These are phyloP conservation scores for Beauveria asiatica DNA, from an alignment of 2,329 filamentous ascomycete species.

Conservation along the genomic window DNA sequence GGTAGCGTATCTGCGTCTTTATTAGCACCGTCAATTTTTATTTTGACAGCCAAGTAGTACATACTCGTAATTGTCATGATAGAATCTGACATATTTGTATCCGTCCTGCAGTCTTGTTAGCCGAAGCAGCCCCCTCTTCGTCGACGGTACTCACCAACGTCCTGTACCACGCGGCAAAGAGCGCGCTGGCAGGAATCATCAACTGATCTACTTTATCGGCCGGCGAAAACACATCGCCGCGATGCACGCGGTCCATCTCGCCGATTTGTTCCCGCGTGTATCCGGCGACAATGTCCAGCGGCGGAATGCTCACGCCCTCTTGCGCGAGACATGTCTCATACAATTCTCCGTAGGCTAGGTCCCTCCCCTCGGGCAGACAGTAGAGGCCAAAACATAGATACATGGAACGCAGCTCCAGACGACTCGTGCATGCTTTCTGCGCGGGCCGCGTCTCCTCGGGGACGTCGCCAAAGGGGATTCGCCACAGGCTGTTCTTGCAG, in stretches of 20 bases:
- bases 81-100: constrained; percentile 24
- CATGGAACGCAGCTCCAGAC: constrained; percentile 22
- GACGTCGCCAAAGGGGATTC: constrained; percentile 25
- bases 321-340: constrained; percentile 27
- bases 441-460: constrained; percentile 19
- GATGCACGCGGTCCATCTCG: constrained; percentile 21
- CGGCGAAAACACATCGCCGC: constrained; percentile 17
- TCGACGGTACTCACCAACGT: constrained; percentile 25
- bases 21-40: constrained; percentile 14
- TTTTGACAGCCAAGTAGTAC: not conserved
- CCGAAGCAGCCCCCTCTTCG: not conserved
- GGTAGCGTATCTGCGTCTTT: constrained; percentile 19
- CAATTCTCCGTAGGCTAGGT: constrained; percentile 18
- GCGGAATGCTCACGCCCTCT: constrained; percentile 22
- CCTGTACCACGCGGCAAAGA: constrained; percentile 27
- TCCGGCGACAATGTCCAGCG: constrained; percentile 23
- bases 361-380: constrained; percentile 22
- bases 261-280: constrained; percentile 27
- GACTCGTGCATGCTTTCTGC: constrained; percentile 23
- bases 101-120: constrained; percentile 21
- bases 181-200: constrained; percentile 26
- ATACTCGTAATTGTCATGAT: constrained; percentile 32
- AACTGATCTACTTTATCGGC: constrained; percentile 19
- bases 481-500: constrained; percentile 22
- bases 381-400: constrained; percentile 30